Percentiles rank a stretch among this genome's conserved stretches.
Evolutionary conservation across 768 basidiomycete species (phyloP).

Genomic region (Serpula lacrymans): DNA sequence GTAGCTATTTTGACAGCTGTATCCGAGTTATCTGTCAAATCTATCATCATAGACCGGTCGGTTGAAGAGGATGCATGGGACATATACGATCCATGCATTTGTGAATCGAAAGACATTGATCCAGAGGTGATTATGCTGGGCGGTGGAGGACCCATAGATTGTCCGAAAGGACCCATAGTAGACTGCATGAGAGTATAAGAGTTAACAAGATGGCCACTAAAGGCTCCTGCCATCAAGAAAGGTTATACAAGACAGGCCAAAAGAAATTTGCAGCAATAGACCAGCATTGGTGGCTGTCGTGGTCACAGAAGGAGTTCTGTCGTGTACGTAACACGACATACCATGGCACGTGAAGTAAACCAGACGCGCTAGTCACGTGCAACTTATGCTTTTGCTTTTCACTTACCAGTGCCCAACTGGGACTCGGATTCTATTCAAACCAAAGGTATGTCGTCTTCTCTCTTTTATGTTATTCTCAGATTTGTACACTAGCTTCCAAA

Average conservation of each 20-base stretch:
- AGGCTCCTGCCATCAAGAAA: conserved; percentile 50
- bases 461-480: no score
- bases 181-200: conserved; percentile 28
- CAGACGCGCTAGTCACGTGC: no score
- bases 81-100: conserved; percentile 49
- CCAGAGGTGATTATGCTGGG: conserved; percentile 45
- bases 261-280: conserved; percentile 9
- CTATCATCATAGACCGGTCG: conserved; percentile 3
- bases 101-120: conserved; percentile 57
- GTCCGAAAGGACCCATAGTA: conserved; percentile 4
- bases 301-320: no score
- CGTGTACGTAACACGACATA: not conserved
- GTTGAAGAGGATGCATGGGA: conserved; percentile 26
- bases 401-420: no score
- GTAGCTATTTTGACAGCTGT: conserved; percentile 63
- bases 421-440: no score
- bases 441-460: no score
- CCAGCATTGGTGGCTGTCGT: no score
- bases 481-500: no score
- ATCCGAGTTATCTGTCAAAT: conserved; percentile 40
- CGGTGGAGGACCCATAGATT: conserved; percentile 14
- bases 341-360: no score
- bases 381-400: no score
- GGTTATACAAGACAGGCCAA: conserved; percentile 9
- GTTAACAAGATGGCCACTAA: conserved; percentile 57